A percentile compares a stretch with the other conserved stretches of the same genome.
These are phyloP conservation scores for Daldinia decipiens DNA, from an alignment of 495 filamentous ascomycete species.

Conservation along the genomic window DNA sequence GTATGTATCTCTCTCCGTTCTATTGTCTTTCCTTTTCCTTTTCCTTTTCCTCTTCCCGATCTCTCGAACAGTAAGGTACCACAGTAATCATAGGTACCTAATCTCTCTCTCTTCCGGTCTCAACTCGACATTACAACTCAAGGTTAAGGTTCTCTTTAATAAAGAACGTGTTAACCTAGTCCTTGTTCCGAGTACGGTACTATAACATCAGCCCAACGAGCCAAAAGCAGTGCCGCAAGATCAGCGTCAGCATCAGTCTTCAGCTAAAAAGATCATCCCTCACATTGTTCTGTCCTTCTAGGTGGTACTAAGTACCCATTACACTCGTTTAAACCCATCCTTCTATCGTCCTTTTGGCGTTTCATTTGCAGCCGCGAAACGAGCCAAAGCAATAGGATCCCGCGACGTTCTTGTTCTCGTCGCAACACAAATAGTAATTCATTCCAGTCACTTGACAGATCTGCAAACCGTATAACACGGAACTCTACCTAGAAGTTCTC, in stretches of 20 bases:
- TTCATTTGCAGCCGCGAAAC: constrained; percentile 25
- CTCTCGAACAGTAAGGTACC: constrained; percentile 11
- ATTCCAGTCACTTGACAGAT: background rate
- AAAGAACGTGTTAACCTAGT: constrained; percentile 27
- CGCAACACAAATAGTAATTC: constrained; percentile 28
- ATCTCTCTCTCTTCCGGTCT: constrained; percentile 12
- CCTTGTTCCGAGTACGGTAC: constrained; percentile 8
- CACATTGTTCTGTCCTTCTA: constrained; percentile 21
- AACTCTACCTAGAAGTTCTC: background rate
- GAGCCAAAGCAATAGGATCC: constrained; percentile 18
- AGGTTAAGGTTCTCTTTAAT: background rate
- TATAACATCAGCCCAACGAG: constrained; percentile 24
- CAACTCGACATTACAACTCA: constrained; percentile 1
- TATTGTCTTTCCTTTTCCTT: constrained; percentile 1
- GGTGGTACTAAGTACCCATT: constrained; percentile 68
- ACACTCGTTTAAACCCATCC: constrained; percentile 62
- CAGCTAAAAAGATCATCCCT: constrained; percentile 23
- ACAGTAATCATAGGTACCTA: background rate
- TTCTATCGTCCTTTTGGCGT: constrained; percentile 19
- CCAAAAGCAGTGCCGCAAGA: constrained; percentile 29
- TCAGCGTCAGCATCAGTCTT: constrained; percentile 33
- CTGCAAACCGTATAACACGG: constrained; percentile 17
- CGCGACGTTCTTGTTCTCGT: constrained; percentile 14
- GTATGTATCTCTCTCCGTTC: background rate
- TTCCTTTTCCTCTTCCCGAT: constrained; percentile 5